These are phyloP conservation scores for Thermothelomyces thermophilus DNA, from an alignment of 2,329 filamentous ascomycete species.

Conservation along the genomic window DNA sequence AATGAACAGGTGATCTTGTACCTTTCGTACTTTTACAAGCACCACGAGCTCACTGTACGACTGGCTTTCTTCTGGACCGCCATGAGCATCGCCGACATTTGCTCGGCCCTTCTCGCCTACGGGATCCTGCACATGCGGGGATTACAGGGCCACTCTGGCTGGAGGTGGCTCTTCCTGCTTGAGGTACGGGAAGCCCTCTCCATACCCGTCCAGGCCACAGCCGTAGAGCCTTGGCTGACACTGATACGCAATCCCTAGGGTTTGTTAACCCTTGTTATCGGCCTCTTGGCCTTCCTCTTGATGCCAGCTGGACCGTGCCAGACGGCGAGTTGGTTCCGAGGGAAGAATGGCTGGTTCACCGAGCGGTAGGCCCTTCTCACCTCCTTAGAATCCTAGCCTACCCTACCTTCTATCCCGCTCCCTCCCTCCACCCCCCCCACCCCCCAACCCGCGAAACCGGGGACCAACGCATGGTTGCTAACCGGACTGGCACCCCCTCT, in stretches of 20 bases:
- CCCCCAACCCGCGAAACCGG: too few species aligned
- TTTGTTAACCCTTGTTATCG: constrained; percentile 40
- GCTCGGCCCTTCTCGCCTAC: constrained; percentile 34
- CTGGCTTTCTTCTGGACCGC: constrained; percentile 38
- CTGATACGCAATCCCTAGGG: constrained; percentile 28
- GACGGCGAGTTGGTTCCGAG: constrained; percentile 47
- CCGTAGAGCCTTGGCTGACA: neutral
- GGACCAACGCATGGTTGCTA: too few species aligned
- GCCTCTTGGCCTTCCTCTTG: constrained; percentile 46
- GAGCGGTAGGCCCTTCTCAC: constrained; percentile 34
- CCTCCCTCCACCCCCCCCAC: too few species aligned
- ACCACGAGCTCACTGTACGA: constrained; percentile 34
- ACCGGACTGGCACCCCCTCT: neutral
- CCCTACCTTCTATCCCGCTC: too few species aligned
- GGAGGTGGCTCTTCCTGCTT: constrained; percentile 50
- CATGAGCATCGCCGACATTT: constrained; percentile 35
- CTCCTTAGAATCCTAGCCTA: too few species aligned
- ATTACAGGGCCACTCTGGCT: constrained; percentile 31
- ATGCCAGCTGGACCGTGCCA: constrained; percentile 49
- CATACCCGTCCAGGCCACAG: too few species aligned
- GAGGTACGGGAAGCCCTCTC: constrained; percentile 34
- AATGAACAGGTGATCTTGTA: constrained; percentile 32
- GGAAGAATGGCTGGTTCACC: constrained; percentile 53
- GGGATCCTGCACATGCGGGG: constrained; percentile 38
- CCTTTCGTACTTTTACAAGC: constrained; percentile 40